phyloP scores from a whole-genome alignment of 2,329 filamentous ascomycete genomes.

The Chrysosporium keratinophilum region DNA sequence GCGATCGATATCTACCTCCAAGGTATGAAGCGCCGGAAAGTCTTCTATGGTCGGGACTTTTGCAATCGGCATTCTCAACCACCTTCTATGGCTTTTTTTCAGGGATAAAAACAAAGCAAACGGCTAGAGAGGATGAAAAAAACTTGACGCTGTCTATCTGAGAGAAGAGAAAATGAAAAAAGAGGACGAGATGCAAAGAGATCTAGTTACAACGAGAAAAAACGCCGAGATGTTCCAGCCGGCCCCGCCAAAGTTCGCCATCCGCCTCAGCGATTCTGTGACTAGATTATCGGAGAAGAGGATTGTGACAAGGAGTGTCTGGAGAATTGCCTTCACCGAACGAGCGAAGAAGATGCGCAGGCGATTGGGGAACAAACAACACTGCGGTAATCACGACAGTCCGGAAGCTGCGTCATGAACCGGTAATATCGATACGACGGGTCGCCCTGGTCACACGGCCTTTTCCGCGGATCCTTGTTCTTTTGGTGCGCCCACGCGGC shows the following conservation, averaged over 20 bases:
- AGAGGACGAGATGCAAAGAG: not conserved
- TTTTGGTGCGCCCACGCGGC: not conserved
- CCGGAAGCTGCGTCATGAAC: not conserved
- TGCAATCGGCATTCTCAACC: constrained; percentile 5
- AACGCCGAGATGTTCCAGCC: not conserved
- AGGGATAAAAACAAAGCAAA: not conserved
- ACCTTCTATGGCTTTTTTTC: not conserved
- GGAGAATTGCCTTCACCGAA: too few relatives aligned
- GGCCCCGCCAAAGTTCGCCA: not conserved
- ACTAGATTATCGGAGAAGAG: not conserved
- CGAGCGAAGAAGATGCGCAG: not conserved
- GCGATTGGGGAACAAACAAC: not conserved
- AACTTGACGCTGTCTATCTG: not conserved
- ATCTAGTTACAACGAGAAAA: not conserved
- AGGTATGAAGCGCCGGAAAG: constrained; percentile 1
- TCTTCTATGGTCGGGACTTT: constrained; percentile 10
- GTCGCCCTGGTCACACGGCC: not conserved
- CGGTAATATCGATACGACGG: not conserved
- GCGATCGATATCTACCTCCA: constrained; percentile 64
- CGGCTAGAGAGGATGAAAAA: not conserved
- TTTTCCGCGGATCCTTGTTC: not conserved
- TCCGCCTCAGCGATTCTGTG: not conserved
- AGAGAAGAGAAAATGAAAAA: not conserved
- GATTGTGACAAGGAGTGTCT: too few relatives aligned
- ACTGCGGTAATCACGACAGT: not conserved